Base-by-base conservation (phyloP, 177 flowering plant species). In the Vitis hybrid region DNA sequence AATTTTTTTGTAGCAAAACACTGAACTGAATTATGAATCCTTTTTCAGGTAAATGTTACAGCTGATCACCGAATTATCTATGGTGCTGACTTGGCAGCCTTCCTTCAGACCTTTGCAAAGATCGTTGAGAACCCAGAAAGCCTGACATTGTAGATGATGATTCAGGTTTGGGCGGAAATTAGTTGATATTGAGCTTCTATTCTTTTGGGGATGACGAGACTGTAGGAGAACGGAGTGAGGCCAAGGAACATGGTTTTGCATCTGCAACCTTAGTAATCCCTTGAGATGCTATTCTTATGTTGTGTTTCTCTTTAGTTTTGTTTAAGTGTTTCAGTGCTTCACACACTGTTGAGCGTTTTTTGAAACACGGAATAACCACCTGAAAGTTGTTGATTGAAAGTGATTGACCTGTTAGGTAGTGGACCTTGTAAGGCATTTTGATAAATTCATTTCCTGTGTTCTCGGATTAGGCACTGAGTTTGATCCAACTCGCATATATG, bases 61-160 rank as follows among this genome's bases (percentile, higher is more conserved):
- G 97, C 96, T 64, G 97, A 94, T 80, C 97, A 94, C 78, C 81
- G 98, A 50, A 77, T 92, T 55, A 62, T 94, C 64, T 94, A 94
- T 74, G 96, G 97, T 66, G 97, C 97, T 70, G 98, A 94, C 77
- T 83, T 94, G 84, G 96, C 98, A 49, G 89, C 93, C 58, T 94
- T 90, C 83, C 96, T 94, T 33, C 83, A 89, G 80, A 88, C 98
- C 45, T 92, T 94, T 72, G 72, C 96, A 55, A 92, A 94, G 85
- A 89, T 94, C 31, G 55, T 92, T 61, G 87, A 86, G 82, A 88
- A 94, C 69, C 96, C 97, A 1, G 97, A 94, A 12, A 89, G 82
- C 84, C 79, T 91, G 57, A 87, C 97, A 64, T 65, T 89, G 76
- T 91, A 89, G 83, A 68, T 22, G n/a, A 20, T 12, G 4, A 51